These are phyloP conservation scores for Rhizophora mangle DNA, from an alignment of 345 rosid species.

Conservation along the genomic window DNA sequence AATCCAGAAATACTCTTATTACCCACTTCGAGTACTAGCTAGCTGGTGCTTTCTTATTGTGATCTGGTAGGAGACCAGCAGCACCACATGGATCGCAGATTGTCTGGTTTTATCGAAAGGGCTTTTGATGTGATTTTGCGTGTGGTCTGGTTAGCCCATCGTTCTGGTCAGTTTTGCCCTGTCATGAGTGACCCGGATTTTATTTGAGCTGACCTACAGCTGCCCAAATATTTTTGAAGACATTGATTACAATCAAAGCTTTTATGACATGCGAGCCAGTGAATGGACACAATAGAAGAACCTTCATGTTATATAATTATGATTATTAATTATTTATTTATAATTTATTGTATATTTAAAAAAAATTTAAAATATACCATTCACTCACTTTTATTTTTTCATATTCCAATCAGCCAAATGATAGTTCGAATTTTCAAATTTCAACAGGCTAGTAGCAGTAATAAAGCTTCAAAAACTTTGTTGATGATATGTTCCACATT, in stretches of 20 bases:
- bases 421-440: not conserved
- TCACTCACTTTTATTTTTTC: not conserved
- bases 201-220: no score
- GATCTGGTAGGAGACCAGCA: slow-evolving; percentile 14
- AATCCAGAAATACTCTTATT: not conserved
- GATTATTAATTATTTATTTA: no score
- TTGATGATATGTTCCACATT: not conserved
- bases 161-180: not conserved
- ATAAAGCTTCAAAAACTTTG: not conserved
- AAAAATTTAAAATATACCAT: not conserved
- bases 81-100: slow-evolving; percentile 11
- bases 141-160: slow-evolving; percentile 10
- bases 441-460: not conserved
- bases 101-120: not conserved
- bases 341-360: no score
- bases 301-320: no score
- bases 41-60: not conserved
- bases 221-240: no score
- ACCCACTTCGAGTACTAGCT: not conserved
- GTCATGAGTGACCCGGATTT: not conserved
- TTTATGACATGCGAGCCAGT: no score
- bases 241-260: no score
- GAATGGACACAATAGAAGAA: no score
- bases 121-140: not conserved
- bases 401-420: not conserved